Evolutionary conservation across 306 rosid species (phyloP).

Genomic region (Medicago arabica): DNA sequence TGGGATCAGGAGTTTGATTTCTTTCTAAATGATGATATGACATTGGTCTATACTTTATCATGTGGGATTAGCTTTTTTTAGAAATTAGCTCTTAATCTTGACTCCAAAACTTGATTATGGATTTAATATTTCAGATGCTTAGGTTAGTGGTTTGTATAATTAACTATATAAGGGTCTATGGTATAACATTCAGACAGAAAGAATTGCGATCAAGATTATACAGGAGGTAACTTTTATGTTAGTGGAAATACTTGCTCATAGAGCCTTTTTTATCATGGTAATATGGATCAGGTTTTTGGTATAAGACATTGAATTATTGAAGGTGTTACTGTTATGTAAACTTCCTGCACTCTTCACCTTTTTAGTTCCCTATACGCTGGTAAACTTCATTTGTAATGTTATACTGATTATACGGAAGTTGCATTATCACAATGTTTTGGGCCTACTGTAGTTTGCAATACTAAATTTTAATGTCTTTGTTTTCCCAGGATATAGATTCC

Average conservation of each 20-base stretch:
- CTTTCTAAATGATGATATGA: conserved; percentile 23
- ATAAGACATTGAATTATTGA: no score
- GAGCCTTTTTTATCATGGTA: conserved; percentile 38
- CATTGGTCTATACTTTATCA: conserved; percentile 28
- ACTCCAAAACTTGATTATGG: conserved; percentile 39
- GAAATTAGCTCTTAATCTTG: conserved; percentile 39
- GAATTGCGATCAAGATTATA: conserved; percentile 32
- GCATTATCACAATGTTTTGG: conserved; percentile 52
- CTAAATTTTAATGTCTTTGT: conserved; percentile 53
- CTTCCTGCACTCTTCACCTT: no score
- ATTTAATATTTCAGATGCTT: conserved; percentile 42
- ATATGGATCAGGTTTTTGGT: neutral
- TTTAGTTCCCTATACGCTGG: conserved; percentile 52
- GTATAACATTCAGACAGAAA: conserved; percentile 32
- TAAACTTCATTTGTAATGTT: conserved; percentile 54
- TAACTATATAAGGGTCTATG: conserved; percentile 37
- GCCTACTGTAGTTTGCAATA: conserved; percentile 47
- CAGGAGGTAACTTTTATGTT: conserved; percentile 36
- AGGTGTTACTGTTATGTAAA: no score
- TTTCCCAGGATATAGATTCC: conserved; percentile 94
- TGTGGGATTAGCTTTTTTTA: conserved; percentile 38
- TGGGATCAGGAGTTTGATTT: conserved; percentile 30
- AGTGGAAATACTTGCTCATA: conserved; percentile 37
- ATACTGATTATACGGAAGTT: conserved; percentile 56
- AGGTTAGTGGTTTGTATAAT: conserved; percentile 41